Evolutionary conservation across 306 rosid species (phyloP).

Genomic region (Cotoneaster glaucophyllus): DNA sequence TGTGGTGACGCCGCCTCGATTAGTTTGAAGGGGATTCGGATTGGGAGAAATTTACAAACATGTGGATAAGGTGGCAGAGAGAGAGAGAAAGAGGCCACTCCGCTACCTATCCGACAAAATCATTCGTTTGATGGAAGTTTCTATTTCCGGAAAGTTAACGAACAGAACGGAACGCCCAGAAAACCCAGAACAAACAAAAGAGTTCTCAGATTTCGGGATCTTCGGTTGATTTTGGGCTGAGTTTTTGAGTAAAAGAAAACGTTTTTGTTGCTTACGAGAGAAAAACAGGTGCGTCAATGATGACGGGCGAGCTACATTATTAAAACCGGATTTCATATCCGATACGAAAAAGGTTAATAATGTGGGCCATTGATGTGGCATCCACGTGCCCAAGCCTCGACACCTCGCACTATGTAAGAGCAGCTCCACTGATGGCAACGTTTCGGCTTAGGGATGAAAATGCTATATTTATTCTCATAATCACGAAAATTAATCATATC

Average conservation of each 20-base stretch:
- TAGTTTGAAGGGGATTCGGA: background rate
- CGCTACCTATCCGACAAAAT: background rate
- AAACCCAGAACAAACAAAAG: background rate
- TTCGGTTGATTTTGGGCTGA: background rate
- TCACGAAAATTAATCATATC: too few species aligned
- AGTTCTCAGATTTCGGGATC: background rate
- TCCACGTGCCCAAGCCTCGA: too few species aligned
- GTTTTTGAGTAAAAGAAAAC: too few species aligned
- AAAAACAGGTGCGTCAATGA: too few species aligned
- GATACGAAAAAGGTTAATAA: too few species aligned
- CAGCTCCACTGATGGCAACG: too few species aligned
- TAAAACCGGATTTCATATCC: too few species aligned
- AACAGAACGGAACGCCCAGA: background rate
- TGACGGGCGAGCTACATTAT: too few species aligned
- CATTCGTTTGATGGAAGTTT: background rate
- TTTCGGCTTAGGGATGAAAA: too few species aligned
- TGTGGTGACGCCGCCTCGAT: slow-evolving; percentile 20
- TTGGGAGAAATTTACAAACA: background rate
- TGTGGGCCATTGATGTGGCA: too few species aligned
- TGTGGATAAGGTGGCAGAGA: background rate
- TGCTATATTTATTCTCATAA: fast-evolving
- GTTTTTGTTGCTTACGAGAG: too few species aligned
- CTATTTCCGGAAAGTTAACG: background rate
- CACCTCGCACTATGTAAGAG: too few species aligned
- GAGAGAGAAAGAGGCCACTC: background rate